These are phyloP conservation scores for Leccinum broughii DNA, from an alignment of 768 basidiomycete species.

Conservation along the genomic window DNA sequence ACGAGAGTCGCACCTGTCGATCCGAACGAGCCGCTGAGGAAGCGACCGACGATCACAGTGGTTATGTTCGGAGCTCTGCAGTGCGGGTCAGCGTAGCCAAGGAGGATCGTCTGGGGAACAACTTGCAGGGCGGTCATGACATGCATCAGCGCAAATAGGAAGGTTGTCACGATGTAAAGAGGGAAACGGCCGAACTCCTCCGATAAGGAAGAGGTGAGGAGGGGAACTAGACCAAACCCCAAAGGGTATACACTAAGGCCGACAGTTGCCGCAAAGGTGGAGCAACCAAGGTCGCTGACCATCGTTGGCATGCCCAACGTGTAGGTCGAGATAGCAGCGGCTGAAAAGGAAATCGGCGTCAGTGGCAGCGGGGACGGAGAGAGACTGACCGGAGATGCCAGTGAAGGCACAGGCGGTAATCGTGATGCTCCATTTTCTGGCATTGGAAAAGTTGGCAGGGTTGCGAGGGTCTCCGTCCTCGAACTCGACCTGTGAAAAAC, in stretches of 20 bases:
- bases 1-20: conserved; percentile 75
- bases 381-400: conserved; percentile 30
- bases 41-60: conserved; percentile 65
- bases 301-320: conserved; percentile 58
- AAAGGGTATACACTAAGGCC: conserved; percentile 55
- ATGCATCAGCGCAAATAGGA: conserved; percentile 53
- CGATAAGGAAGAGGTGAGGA: conserved; percentile 67
- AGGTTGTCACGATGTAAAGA: conserved; percentile 51
- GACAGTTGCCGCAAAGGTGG: conserved; percentile 45
- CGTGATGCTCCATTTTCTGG: conserved; percentile 45
- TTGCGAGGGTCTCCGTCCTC: conserved; percentile 39
- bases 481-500: conserved; percentile 39
- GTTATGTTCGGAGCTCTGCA: conserved; percentile 47
- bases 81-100: conserved; percentile 5
- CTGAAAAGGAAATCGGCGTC: conserved; percentile 30
- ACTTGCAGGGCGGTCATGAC: conserved; percentile 38
- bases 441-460: conserved; percentile 39
- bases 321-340: conserved; percentile 52
- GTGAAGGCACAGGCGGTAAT: conserved; percentile 37
- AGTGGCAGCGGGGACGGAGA: neutral
- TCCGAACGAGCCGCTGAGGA: conserved; percentile 64
- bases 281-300: conserved; percentile 46
- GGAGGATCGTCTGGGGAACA: neutral
- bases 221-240: conserved; percentile 63
- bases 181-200: conserved; percentile 72